Percentiles rank a stretch among this genome's conserved stretches.
These are phyloP conservation scores for Fomitopsis palustris DNA, from an alignment of 1,284 basidiomycete genomes.

Conservation along the genomic window DNA sequence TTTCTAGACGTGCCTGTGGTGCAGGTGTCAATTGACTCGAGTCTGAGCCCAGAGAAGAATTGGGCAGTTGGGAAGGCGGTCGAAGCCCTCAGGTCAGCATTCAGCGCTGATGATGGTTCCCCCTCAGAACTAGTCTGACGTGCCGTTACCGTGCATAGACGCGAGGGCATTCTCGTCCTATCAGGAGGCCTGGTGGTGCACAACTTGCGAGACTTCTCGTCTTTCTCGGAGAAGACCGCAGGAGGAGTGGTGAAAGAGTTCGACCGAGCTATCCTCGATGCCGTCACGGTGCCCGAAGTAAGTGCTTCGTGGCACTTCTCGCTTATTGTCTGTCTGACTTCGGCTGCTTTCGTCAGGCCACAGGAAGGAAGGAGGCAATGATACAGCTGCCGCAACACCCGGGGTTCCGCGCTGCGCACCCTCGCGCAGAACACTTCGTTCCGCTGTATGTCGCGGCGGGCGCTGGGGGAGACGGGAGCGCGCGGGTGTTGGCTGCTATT, in stretches of 20 bases:
- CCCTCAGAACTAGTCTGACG: not conserved
- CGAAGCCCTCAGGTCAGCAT: constrained; percentile 45
- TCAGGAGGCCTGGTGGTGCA: constrained; percentile 69
- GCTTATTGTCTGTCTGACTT: constrained; percentile 7
- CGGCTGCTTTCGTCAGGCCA: constrained; percentile 25
- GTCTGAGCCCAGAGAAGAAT: constrained; percentile 56
- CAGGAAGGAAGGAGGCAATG: constrained; percentile 41
- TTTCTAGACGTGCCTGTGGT: constrained; percentile 60
- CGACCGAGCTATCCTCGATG: constrained; percentile 55
- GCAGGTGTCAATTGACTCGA: constrained; percentile 67
- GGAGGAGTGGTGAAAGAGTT: constrained; percentile 49
- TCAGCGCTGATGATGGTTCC: constrained; percentile 1
- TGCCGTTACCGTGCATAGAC: constrained; percentile 28
- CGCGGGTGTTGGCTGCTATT: constrained; percentile 45
- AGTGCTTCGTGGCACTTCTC: constrained; percentile 26
- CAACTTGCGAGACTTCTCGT: constrained; percentile 54
- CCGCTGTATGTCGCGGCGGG: constrained; percentile 72
- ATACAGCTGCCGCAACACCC: constrained; percentile 49
- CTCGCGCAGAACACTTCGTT: constrained; percentile 71
- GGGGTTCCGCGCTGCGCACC: constrained; percentile 63
- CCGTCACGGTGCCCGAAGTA: constrained; percentile 48
- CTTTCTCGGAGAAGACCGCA: constrained; percentile 51
- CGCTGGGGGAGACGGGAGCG: constrained; percentile 57
- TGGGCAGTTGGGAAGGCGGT: constrained; percentile 67
- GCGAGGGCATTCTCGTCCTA: constrained; percentile 66